Evolutionary conservation across 2,329 filamentous ascomycete genomes (phyloP).

Genomic region (Talaromyces sp.): DNA sequence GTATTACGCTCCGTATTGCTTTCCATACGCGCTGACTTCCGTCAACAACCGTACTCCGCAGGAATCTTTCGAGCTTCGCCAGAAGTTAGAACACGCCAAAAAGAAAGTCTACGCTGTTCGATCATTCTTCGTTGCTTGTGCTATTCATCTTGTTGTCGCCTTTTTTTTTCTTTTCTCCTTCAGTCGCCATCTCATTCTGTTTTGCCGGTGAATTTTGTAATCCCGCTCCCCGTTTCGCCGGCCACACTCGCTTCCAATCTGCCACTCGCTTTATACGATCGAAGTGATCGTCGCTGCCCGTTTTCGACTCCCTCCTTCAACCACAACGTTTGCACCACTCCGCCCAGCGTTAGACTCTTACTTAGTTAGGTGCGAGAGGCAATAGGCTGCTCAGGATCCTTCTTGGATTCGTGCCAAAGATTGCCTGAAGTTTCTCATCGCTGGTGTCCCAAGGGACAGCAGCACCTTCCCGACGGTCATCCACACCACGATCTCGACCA

Average conservation of each 20-base stretch:
- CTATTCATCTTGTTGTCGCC: not conserved
- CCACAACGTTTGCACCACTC: not conserved
- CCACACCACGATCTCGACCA: conserved; percentile 19
- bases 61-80: not conserved
- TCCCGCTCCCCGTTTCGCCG: not conserved
- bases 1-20: not conserved
- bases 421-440: not conserved
- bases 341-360: not conserved
- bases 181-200: not conserved
- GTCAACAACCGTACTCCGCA: not conserved
- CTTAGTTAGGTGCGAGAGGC: not conserved
- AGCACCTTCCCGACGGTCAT: not conserved
- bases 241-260: conserved; percentile 9
- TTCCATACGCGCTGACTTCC: not conserved
- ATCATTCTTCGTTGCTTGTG: conserved; percentile 1
- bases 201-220: conserved; percentile 2
- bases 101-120: not conserved
- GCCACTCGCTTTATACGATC: not conserved
- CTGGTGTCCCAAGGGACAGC: conserved; percentile 7
- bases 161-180: conserved; percentile 3
- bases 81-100: not conserved
- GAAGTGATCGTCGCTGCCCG: not conserved
- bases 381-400: not conserved
- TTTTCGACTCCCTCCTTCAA: not conserved
- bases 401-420: not conserved